Percentiles rank a stretch among this genome's conserved stretches.
These are phyloP conservation scores for Hansfordia pulvinata DNA, from an alignment of 2,329 filamentous ascomycete genomes.

Conservation along the genomic window DNA sequence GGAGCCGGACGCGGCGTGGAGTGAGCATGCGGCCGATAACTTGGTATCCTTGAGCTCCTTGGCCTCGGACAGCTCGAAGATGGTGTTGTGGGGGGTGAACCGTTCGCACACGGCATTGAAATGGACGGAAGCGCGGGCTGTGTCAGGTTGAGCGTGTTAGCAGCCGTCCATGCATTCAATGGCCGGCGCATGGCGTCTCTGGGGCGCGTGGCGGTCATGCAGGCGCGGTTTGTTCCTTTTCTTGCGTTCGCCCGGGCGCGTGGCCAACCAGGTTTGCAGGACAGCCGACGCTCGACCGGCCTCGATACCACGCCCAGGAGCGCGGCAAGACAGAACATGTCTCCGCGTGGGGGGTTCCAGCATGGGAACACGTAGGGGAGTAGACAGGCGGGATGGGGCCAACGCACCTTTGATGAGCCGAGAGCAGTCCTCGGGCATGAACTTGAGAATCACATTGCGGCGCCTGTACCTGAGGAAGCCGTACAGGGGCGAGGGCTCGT, in stretches of 20 bases:
- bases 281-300: no score
- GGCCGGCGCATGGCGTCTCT: no score
- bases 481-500: conserved; percentile 78
- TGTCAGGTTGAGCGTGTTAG: conserved; percentile 1
- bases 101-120: conserved; percentile 53
- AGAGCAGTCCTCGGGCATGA: conserved; percentile 81
- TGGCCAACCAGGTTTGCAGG: no score
- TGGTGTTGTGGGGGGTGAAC: conserved; percentile 77
- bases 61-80: conserved; percentile 60
- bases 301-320: no score
- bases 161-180: conserved; percentile 1
- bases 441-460: conserved; percentile 84
- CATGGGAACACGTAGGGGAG: conserved; percentile 1
- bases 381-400: conserved; percentile 4
- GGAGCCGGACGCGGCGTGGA: conserved; percentile 79
- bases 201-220: no score
- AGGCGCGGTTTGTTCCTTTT: conserved; percentile 1
- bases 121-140: conserved; percentile 71
- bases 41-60: conserved; percentile 79
- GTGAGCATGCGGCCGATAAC: conserved; percentile 74
- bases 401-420: conserved; percentile 80
- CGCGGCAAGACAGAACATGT: no score
- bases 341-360: not conserved
- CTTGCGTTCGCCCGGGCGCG: no score
- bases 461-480: conserved; percentile 83